Conservation (phyloP, 768 basidiomycete genomes). For the Tricholoma bakamatsutake region DNA sequence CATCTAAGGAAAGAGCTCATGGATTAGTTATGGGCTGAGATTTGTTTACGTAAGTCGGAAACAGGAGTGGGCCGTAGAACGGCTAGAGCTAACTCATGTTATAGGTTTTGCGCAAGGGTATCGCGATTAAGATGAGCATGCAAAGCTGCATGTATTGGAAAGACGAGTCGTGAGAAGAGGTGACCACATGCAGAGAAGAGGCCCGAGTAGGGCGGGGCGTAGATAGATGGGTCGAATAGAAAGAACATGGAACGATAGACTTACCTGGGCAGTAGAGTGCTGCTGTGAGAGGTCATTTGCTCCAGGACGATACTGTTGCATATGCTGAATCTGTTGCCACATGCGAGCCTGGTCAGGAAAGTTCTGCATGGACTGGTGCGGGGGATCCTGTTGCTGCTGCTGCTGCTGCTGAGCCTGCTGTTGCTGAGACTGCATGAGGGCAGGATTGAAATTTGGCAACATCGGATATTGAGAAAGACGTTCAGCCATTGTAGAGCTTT, state of each 20-base stretch:
- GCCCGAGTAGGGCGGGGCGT: slow-evolving; percentile 7
- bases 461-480: slow-evolving; percentile 50
- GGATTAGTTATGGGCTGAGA: slow-evolving; percentile 15
- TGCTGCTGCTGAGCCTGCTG: slow-evolving; percentile 39
- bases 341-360: slow-evolving; percentile 48
- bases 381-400: slow-evolving; percentile 35
- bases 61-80: slow-evolving; percentile 6
- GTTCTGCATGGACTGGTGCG: slow-evolving; percentile 28
- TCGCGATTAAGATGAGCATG: slow-evolving; percentile 7
- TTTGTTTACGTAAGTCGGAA: slow-evolving; percentile 14
- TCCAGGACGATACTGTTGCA: slow-evolving; percentile 38
- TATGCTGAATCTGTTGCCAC: slow-evolving; percentile 54
- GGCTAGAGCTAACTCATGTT: slow-evolving; percentile 1
- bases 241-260: slow-evolving; percentile 17
- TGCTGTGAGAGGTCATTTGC: slow-evolving; percentile 33
- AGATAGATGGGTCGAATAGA: background rate
- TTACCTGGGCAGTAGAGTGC: slow-evolving; percentile 43
- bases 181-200: slow-evolving; percentile 1
- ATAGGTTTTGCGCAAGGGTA: slow-evolving; percentile 2
- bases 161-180: slow-evolving; percentile 4
- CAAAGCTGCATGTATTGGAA: slow-evolving; percentile 4
- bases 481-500: slow-evolving; percentile 49
- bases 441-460: slow-evolving; percentile 44
- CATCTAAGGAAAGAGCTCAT: slow-evolving; percentile 30
- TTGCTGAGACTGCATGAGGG: slow-evolving; percentile 40